These are phyloP conservation scores for Ilex aquifolium DNA, from an alignment of 257 asterid genomes.

Conservation along the genomic window DNA sequence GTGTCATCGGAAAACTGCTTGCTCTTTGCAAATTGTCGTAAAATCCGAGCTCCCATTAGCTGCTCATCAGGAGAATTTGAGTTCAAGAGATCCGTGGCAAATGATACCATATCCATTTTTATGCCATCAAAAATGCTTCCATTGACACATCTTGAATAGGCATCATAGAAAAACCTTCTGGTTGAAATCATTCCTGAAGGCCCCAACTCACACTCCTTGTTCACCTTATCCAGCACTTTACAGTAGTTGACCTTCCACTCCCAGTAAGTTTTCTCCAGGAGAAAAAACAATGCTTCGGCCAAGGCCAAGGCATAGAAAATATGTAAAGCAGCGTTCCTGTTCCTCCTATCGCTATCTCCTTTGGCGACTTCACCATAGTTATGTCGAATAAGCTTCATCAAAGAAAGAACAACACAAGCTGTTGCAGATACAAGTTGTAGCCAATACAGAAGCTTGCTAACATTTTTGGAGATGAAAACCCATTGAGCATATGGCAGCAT, in stretches of 20 bases:
- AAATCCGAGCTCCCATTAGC: conserved; percentile 68
- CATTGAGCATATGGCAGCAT: conserved; percentile 63
- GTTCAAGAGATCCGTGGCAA: conserved; percentile 70
- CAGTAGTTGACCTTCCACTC: conserved; percentile 69
- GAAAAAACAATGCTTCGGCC: conserved; percentile 78
- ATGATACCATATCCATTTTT: conserved; percentile 88
- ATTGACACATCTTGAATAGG: conserved; percentile 66
- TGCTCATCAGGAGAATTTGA: conserved; percentile 85
- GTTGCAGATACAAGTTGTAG: conserved; percentile 75
- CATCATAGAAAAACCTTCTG: conserved; percentile 77
- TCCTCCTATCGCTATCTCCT: conserved; percentile 58
- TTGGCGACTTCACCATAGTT: conserved; percentile 55
- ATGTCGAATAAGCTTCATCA: conserved; percentile 47
- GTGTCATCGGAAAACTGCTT: conserved; percentile 58
- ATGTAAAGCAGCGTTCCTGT: conserved; percentile 56
- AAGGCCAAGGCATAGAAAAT: conserved; percentile 79
- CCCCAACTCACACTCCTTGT: conserved; percentile 65
- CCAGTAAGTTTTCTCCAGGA: conserved; percentile 88
- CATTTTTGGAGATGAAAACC: conserved; percentile 67
- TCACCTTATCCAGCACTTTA: conserved; percentile 51
- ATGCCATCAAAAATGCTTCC: conserved; percentile 92
- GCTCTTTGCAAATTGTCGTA: conserved; percentile 44
- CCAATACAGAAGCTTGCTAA: conserved; percentile 69
- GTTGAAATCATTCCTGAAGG: conserved; percentile 64
- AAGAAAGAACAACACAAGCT: conserved; percentile 68